Evolutionary conservation across 768 basidiomycete species (phyloP), one percentile per base, ranked within the genome.

Genomic region (Coprinellus micaceus): DNA sequence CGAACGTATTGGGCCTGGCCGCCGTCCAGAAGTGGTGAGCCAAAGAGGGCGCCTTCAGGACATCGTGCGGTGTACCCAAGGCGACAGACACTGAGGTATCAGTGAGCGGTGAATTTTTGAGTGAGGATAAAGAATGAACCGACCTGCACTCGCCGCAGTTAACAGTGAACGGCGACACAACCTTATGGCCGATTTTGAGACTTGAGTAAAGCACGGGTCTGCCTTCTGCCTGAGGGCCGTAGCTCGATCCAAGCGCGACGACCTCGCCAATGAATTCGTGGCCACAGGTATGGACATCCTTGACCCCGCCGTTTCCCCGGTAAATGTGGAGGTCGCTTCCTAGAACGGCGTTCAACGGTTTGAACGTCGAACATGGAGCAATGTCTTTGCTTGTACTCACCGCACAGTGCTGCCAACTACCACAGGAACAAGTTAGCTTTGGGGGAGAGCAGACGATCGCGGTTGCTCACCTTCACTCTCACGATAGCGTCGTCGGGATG

Each of bases 101-200:
- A 41, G 46, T 44, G 28, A 17, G 21, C 36, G 36, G 28, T 7
- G 46, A 1, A 21, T 28, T 29, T 39, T 11, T 36, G 58, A 26
- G 26, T 15, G 36, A 28, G 9, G n/a, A n/a, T n/a, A n/a, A n/a
- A n/a, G n/a, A n/a, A n/a, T n/a, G 11, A n/a, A 43, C 22, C 13
- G n/a, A 92, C 89, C 85, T 82, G 79, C 91, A 93, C 65, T 91
- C 89, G n/a, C 85, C 86, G 60, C 91, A 93, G 48, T 82, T 88
- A n/a, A 81, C 77, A 0, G 89, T 89, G 69, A 91, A 92, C 2
- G 91, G 88, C 1, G 88, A 84, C 22, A 92, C 83, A 13, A 92
- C 86, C 63, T 83, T 87, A 65, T 92, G 86, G 4, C 89, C 89
- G 5, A 89, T 68, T 53, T 77, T 81, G 52, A 92, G 75, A 22